phyloP scores from a whole-genome alignment of 805 yeast genomes.

The Pichia californica region DNA sequence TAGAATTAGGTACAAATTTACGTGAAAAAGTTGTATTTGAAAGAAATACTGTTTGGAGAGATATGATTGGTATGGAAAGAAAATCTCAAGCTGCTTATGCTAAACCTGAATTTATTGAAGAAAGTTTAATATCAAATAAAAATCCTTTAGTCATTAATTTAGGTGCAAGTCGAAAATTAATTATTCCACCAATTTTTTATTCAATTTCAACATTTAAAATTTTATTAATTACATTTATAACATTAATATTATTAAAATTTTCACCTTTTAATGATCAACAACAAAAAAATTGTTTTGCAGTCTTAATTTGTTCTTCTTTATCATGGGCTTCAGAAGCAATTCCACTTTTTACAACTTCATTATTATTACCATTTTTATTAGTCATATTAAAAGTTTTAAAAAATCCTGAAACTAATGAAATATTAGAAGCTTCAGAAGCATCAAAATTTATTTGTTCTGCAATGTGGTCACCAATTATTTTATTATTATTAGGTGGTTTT shows the following conservation, averaged over 20 bases:
- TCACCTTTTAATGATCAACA: slow-evolving; percentile 59
- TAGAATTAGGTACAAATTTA: slow-evolving; percentile 46
- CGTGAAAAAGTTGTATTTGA: slow-evolving; percentile 97
- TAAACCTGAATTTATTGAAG: slow-evolving; percentile 12
- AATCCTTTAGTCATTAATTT: slow-evolving; percentile 20
- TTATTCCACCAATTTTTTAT: slow-evolving; percentile 31
- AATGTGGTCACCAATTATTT: slow-evolving; percentile 95
- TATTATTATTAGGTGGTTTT: slow-evolving; percentile 88
- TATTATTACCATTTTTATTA: slow-evolving; percentile 74
- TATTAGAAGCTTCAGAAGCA: slow-evolving; percentile 61
- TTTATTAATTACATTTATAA: slow-evolving; percentile 40
- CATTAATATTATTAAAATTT: slow-evolving; percentile 41
- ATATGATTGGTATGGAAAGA: slow-evolving; percentile 85
- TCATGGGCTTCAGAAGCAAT: slow-evolving; percentile 96
- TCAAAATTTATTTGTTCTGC: slow-evolving; percentile 71
- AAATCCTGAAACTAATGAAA: slow-evolving; percentile 41
- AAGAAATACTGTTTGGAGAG: slow-evolving; percentile 96
- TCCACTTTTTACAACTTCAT: slow-evolving; percentile 85
- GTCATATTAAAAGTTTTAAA: slow-evolving; percentile 67
- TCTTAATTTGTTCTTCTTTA: slow-evolving; percentile 72
- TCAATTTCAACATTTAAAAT: slow-evolving; percentile 39
- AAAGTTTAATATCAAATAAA: slow-evolving; percentile 4
- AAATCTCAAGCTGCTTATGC: slow-evolving; percentile 69
- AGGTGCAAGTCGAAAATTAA: slow-evolving; percentile 25
- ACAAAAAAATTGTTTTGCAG: slow-evolving; percentile 75